A percentile compares a stretch with the other conserved stretches of the same genome.
Conservation (phyloP, 1,139 yeast genomes). For the Candida glucosophila region DNA sequence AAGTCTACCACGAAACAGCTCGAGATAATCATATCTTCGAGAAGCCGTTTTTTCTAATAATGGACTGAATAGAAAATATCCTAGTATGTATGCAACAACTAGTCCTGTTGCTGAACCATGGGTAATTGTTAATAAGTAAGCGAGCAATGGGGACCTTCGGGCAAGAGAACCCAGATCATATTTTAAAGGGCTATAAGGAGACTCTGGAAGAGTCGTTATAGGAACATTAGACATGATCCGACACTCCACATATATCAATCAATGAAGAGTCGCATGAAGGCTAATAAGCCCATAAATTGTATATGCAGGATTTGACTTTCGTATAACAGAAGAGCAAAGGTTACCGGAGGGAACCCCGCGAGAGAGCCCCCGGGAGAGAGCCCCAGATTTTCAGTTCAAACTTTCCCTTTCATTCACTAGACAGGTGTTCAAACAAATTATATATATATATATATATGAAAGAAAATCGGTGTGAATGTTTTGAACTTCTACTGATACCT, state of each 20-base stretch:
- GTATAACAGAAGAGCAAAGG: not conserved
- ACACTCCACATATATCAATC: not conserved
- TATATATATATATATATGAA: too few species aligned
- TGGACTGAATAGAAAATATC: conserved; percentile 27
- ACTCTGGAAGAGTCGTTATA: conserved; percentile 33
- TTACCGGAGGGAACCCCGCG: too few species aligned
- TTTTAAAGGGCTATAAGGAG: conserved; percentile 26
- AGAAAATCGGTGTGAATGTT: too few species aligned
- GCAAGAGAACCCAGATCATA: conserved; percentile 3
- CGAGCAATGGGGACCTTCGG: conserved; percentile 19
- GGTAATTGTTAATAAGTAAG: conserved; percentile 24
- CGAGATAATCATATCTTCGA: conserved; percentile 28
- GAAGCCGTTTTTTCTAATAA: conserved; percentile 22
- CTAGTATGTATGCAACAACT: conserved; percentile 22
- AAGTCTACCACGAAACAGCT: conserved; percentile 22
- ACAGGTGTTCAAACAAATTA: too few species aligned
- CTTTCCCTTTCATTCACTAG: too few species aligned
- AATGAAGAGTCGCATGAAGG: not conserved
- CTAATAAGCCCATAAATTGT: not conserved
- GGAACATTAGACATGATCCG: conserved; percentile 15
- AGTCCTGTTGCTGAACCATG: conserved; percentile 28
- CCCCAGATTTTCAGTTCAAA: too few species aligned
- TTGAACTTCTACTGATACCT: too few species aligned
- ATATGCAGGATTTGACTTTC: not conserved
- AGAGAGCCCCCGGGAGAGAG: too few species aligned